Conservation (phyloP, 2,329 filamentous ascomycete genomes). For the Drechslerella coelobrocha region DNA sequence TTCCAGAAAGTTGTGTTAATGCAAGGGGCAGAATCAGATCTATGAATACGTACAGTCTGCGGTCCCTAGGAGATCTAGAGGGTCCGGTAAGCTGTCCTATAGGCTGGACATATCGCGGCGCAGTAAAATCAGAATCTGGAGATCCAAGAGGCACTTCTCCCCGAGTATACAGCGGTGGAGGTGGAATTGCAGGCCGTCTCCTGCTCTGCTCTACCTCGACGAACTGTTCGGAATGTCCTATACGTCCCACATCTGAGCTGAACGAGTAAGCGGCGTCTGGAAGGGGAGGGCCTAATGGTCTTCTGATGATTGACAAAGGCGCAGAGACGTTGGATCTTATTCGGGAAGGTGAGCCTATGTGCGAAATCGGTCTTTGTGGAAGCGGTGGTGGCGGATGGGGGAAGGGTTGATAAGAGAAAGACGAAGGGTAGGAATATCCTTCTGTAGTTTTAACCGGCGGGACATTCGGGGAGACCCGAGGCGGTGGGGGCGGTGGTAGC, state of each 20-base stretch:
- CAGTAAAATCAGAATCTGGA: constrained; percentile 45
- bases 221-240: constrained; percentile 39
- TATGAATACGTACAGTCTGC: constrained; percentile 37
- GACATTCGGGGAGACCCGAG: constrained; percentile 47
- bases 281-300: constrained; percentile 33
- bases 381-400: constrained; percentile 34
- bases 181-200: constrained; percentile 35
- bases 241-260: constrained; percentile 46
- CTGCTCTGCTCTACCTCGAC: constrained; percentile 46
- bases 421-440: constrained; percentile 46
- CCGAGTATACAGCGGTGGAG: constrained; percentile 39
- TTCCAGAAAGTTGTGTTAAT: background rate
- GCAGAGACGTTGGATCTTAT: constrained; percentile 39
- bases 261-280: constrained; percentile 37
- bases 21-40: constrained; percentile 1
- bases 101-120: constrained; percentile 47
- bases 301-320: constrained; percentile 46
- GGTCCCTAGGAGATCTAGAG: constrained; percentile 40
- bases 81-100: constrained; percentile 43
- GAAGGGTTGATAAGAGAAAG: constrained; percentile 47
- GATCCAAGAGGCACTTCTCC: constrained; percentile 28
- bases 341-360: constrained; percentile 32
- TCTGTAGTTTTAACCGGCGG: constrained; percentile 49
- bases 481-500: constrained; percentile 48
- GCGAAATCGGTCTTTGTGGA: constrained; percentile 37